phyloP scores from a whole-genome alignment of 208 protist species.

The Acanthamoeba castellanii region DNA sequence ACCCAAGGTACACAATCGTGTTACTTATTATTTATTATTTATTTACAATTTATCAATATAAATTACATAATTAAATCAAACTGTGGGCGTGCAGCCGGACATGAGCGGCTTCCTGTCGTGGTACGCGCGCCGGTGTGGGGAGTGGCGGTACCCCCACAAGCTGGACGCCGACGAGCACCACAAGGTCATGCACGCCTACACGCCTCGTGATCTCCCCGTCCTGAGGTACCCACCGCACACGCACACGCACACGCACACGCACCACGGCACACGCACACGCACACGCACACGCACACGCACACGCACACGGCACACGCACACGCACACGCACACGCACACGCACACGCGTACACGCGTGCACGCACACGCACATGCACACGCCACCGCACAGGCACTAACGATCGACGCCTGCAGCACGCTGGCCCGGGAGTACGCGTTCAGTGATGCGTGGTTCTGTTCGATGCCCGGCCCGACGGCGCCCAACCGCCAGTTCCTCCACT shows the following conservation, averaged over 20 bases:
- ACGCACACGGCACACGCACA: background rate
- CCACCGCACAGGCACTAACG: background rate
- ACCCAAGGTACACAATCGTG: background rate
- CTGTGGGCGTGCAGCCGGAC: background rate
- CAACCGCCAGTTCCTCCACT: conserved; percentile 59
- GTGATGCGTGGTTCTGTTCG: conserved; percentile 46
- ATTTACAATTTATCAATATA: background rate
- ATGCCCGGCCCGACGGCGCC: conserved; percentile 50
- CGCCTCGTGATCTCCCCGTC: background rate
- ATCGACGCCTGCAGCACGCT: conserved; percentile 16
- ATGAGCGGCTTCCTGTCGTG: conserved; percentile 42
- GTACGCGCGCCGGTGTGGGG: conserved; percentile 5
- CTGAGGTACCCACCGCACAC: background rate
- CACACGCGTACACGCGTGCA: background rate
- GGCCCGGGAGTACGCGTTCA: conserved; percentile 46
- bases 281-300: too few species aligned
- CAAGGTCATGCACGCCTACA: conserved; percentile 46
- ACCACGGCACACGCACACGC: background rate
- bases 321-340: too few species aligned
- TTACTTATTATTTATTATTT: background rate
- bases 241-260: background rate
- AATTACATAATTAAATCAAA: too few species aligned
- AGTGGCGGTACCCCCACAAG: conserved; percentile 19
- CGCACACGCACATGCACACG: background rate
- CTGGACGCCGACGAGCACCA: conserved; percentile 24